These are phyloP conservation scores for Davidsoniella eucalypti DNA, from an alignment of 2,329 filamentous ascomycete species.

Conservation along the genomic window DNA sequence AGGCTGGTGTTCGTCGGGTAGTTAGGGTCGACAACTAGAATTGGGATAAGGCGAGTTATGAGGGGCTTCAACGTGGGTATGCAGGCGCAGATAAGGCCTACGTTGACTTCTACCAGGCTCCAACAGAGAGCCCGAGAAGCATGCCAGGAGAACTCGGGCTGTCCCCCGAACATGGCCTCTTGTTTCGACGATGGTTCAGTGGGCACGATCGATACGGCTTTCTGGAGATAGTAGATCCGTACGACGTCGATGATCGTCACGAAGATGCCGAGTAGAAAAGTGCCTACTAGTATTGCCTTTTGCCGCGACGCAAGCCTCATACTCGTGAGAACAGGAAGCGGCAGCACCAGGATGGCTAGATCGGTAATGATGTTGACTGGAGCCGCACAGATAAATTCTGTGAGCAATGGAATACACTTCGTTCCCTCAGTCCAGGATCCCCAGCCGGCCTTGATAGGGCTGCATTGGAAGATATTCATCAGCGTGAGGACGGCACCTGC, in stretches of 20 bases:
- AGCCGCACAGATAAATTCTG: constrained; percentile 55
- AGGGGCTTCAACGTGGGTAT: constrained; percentile 86
- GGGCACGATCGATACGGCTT: constrained; percentile 37
- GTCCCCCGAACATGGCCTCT: constrained; percentile 32
- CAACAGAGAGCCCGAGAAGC: constrained; percentile 81
- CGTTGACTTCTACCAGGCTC: constrained; percentile 81
- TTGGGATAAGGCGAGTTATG: constrained; percentile 46
- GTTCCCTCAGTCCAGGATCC: constrained; percentile 20
- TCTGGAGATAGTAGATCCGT: constrained; percentile 76
- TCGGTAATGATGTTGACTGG: constrained; percentile 89
- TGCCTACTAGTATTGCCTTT: constrained; percentile 73
- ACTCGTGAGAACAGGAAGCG: constrained; percentile 71
- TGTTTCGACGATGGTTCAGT: constrained; percentile 22
- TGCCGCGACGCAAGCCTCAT: constrained; percentile 76
- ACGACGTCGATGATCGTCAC: constrained; percentile 79
- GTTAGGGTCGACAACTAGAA: constrained; percentile 34
- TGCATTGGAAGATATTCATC: constrained; percentile 76
- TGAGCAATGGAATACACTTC: constrained; percentile 39
- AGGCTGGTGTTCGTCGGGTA: constrained; percentile 5
- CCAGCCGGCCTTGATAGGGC: constrained; percentile 57
- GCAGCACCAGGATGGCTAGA: constrained; percentile 69
- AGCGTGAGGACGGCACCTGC: constrained; percentile 67
- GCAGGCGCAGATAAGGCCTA: constrained; percentile 79
- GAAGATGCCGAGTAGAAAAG: constrained; percentile 76
- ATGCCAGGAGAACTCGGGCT: constrained; percentile 48